Evolutionary conservation across 495 filamentous ascomycete genomes (phyloP), one percentile per base, ranked within the genome.

Genomic region (Lineolata rhizophorae): DNA sequence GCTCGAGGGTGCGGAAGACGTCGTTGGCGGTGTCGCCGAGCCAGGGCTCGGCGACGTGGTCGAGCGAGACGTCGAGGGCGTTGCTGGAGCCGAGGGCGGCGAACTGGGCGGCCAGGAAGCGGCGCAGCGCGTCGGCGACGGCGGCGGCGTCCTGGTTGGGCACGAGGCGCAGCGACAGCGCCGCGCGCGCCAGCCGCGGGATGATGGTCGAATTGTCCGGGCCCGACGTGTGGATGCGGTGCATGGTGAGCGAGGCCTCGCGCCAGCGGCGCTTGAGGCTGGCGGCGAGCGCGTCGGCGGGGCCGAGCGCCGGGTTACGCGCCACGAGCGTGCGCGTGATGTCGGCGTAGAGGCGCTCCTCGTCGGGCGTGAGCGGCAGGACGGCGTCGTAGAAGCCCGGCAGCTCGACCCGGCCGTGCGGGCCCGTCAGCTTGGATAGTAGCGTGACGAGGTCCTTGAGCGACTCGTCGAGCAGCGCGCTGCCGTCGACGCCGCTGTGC

Each of bases 1-100:
- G 64, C 41, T 92, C 81, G 1, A 95, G 64, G 0, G 81, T 91
- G 22, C 70, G 67, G 45, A 92, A 97, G 41, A 93, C 81, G 42
- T 84, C 67, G 38, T 90, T 95, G 19, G 74, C 68, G 10, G 77
- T 82, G 35, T 93, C 82, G 2, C 87, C 87, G 0, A 97, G 67
- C 87, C 87, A 97, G 11, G 87, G 79, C 45, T 97, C 87, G 1
- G 87, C 85, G 49, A 80, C 75, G 39, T 91, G 82, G 28, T 87
- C 81, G 39, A 95, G 82, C 18, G 68, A 66, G 16, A 97, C 68
- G 1, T 67, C 75, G 26, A 95, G 64, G 18, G 65, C 65, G 40
- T 97, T 95, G 31, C 76, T 68, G 4, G 76, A 77, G 20, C 69
- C 70, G 1, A 94, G 63, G 3, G 61, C 48, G 1, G 54, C 61